A percentile compares a stretch with the other conserved stretches of the same genome.
Evolutionary conservation across 768 basidiomycete species (phyloP).

Genomic region (Mycena venus): DNA sequence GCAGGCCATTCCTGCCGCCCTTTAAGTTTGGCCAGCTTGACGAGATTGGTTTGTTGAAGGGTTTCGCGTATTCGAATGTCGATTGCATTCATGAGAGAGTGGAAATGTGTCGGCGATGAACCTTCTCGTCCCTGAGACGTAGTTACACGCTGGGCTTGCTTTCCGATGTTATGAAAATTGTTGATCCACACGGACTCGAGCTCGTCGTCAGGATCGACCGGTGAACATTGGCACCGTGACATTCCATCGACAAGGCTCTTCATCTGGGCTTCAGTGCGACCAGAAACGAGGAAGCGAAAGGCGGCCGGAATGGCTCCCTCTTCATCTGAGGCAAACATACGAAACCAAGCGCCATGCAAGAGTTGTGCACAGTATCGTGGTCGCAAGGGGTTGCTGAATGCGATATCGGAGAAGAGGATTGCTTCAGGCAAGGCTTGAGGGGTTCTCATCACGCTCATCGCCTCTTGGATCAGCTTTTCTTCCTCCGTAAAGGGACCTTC

Average conservation of each 20-base stretch:
- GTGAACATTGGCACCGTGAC: neutral
- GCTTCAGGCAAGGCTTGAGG: no score
- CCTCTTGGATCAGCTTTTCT: no score
- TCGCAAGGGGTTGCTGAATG: neutral
- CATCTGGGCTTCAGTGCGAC: neutral
- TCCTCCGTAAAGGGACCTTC: neutral
- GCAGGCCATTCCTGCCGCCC: conserved; percentile 8
- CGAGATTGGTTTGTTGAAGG: neutral
- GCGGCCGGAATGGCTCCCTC: neutral
- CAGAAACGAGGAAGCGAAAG: neutral
- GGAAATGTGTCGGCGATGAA: neutral
- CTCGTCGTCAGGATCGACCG: neutral
- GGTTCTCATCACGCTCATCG: neutral
- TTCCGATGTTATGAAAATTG: neutral
- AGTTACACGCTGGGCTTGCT: neutral
- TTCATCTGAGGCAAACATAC: neutral
- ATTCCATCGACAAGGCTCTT: neutral
- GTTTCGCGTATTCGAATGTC: neutral
- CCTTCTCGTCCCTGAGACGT: neutral
- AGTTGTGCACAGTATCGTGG: neutral
- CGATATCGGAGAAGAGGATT: neutral
- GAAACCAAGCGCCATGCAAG: neutral
- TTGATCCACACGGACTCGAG: neutral
- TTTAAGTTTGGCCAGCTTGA: conserved; percentile 5
- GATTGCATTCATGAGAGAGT: neutral